Conservation (phyloP, 2,329 filamentous ascomycete genomes). For the Fusarium cicatricum region DNA sequence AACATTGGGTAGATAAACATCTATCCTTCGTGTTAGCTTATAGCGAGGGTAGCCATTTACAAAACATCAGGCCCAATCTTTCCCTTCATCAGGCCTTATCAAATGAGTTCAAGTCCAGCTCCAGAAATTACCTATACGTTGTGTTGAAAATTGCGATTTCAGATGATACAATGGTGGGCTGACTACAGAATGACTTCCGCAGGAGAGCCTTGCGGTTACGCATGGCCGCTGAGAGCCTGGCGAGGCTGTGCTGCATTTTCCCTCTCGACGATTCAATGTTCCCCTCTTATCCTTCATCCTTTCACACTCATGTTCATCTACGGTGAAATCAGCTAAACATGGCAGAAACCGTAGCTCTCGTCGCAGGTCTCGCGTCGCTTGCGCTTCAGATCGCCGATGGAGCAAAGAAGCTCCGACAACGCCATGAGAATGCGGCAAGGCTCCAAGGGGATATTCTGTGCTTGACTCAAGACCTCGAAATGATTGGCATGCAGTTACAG, state of each 20-base stretch:
- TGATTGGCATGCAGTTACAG: not conserved
- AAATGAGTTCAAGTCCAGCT: too few species aligned
- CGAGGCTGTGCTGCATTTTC: not conserved
- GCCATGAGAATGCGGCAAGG: not conserved
- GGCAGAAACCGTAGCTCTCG: constrained; percentile 11
- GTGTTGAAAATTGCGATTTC: too few species aligned
- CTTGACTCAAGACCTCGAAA: not conserved
- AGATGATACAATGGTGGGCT: too few species aligned
- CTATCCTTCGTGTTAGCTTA: too few species aligned
- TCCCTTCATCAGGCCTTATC: too few species aligned
- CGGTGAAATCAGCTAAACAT: not conserved
- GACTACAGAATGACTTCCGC: too few species aligned
- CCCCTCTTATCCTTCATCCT: not conserved
- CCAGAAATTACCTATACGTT: too few species aligned
- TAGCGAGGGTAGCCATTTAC: too few species aligned
- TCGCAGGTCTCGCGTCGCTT: constrained; percentile 16
- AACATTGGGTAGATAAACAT: too few species aligned
- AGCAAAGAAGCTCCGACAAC: constrained; percentile 6
- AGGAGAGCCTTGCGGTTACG: not conserved
- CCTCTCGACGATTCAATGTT: not conserved
- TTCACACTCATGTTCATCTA: fast-evolving
- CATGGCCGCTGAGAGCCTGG: not conserved
- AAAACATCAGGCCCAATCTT: too few species aligned
- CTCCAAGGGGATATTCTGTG: not conserved
- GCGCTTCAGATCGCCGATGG: constrained; percentile 12